Conservation (phyloP, 2,329 filamentous ascomycete species). For the Aurifilum marmelostoma region DNA sequence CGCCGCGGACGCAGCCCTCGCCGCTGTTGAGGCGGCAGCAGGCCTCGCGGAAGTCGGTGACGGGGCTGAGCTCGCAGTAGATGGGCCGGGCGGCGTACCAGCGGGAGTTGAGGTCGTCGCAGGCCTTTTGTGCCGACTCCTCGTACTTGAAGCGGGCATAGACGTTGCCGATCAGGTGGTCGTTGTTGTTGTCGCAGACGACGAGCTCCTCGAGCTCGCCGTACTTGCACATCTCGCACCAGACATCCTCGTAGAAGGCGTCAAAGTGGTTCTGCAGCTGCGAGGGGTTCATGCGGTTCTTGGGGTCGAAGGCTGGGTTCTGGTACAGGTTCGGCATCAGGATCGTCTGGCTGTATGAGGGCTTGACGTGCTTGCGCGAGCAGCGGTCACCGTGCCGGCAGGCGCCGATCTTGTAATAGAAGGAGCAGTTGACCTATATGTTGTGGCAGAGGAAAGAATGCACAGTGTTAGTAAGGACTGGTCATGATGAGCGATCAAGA, state of each 20-base stretch:
- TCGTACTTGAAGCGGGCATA: conserved; percentile 99
- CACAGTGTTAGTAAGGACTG: conserved; percentile 29
- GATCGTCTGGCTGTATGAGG: conserved; percentile 96
- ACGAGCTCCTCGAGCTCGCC: conserved; percentile 97
- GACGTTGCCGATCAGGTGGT: conserved; percentile 98
- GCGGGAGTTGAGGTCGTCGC: conserved; percentile 88
- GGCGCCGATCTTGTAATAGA: conserved; percentile 99
- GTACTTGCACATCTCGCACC: conserved; percentile 99
- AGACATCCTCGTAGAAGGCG: conserved; percentile 99
- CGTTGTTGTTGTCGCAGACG: conserved; percentile 99
- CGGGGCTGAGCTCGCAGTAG: conserved; percentile 95
- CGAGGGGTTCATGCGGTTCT: conserved; percentile 93
- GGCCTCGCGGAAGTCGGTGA: conserved; percentile 97
- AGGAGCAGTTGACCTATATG: conserved; percentile 84
- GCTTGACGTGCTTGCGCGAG: conserved; percentile 98
- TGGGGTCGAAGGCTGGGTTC: conserved; percentile 95
- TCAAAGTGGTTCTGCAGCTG: conserved; percentile 99
- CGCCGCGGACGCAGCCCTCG: conserved; percentile 92
- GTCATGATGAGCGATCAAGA: neutral
- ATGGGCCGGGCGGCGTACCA: conserved; percentile 98
- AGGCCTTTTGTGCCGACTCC: conserved; percentile 89
- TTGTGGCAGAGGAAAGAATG: neutral
- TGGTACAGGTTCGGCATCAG: conserved; percentile 98
- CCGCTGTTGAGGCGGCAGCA: conserved; percentile 94
- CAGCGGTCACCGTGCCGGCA: conserved; percentile 98